phyloP scores from a whole-genome alignment of 1,139 yeast genomes.

The Kodamaea sp. region DNA sequence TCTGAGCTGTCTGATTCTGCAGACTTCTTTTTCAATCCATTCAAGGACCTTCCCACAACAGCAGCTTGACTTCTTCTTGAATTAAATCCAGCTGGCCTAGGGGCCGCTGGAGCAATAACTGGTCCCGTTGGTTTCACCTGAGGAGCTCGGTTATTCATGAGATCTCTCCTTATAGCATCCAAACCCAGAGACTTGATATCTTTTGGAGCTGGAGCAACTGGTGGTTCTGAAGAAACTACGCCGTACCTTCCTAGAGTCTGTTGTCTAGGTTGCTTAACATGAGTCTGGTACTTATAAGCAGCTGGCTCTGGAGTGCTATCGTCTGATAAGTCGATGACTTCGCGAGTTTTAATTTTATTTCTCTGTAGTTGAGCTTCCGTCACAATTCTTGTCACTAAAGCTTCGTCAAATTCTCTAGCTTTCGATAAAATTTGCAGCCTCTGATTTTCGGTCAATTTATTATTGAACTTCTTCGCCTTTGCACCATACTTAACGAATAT shows the following conservation, averaged over 20 bases:
- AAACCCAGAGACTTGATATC: constrained; percentile 36
- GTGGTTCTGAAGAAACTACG: constrained; percentile 35
- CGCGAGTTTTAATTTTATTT: constrained; percentile 11
- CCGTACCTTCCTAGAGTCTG: constrained; percentile 55
- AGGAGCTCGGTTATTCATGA: constrained; percentile 27
- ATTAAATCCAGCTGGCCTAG: constrained; percentile 86
- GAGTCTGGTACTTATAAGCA: constrained; percentile 26
- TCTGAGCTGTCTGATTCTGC: constrained; percentile 36
- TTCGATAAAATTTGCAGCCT: constrained; percentile 55
- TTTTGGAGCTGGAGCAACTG: constrained; percentile 40
- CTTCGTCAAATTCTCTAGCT: constrained; percentile 55
- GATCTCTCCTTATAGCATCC: constrained; percentile 43
- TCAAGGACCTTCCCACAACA: constrained; percentile 40
- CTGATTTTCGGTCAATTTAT: constrained; percentile 62
- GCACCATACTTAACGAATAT: constrained; percentile 64
- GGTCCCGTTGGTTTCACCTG: constrained; percentile 22
- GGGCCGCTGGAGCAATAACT: constrained; percentile 59
- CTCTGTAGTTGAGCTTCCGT: constrained; percentile 44
- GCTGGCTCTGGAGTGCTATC: constrained; percentile 24
- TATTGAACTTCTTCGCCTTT: constrained; percentile 65
- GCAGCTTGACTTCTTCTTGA: constrained; percentile 24
- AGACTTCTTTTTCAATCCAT: constrained; percentile 31
- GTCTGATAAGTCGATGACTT: constrained; percentile 8
- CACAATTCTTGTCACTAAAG: constrained; percentile 53
- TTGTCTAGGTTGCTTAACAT: constrained; percentile 35